phyloP scores from a whole-genome alignment of 23 red algal genomes.

The Cyanidiococcus yangmingshanensis region DNA sequence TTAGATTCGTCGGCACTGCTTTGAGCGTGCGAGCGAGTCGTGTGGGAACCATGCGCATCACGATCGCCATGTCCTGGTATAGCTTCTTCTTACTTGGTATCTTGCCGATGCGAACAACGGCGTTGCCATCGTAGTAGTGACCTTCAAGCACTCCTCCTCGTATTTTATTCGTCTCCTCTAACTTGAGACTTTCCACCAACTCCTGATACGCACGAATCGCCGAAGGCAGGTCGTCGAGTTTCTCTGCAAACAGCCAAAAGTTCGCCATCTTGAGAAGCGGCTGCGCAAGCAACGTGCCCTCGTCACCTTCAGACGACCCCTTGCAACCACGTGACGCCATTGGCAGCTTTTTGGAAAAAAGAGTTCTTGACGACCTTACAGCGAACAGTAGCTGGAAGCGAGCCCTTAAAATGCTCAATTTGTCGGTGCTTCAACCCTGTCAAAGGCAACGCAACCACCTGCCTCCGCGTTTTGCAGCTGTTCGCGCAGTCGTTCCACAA shows the following conservation, averaged over 20 bases:
- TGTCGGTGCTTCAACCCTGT: conserved; percentile 38
- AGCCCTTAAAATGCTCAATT: conserved; percentile 34
- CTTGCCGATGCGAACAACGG: conserved; percentile 39
- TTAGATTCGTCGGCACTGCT: conserved; percentile 59
- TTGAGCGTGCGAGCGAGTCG: conserved; percentile 58
- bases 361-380: conserved; percentile 70
- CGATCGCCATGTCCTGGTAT: conserved; percentile 60
- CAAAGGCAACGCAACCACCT: conserved; percentile 46
- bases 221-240: conserved; percentile 41
- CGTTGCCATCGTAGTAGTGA: conserved; percentile 38
- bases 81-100: conserved; percentile 85
- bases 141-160: conserved; percentile 59
- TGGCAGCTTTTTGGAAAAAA: conserved; percentile 67
- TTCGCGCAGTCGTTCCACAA: neutral
- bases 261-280: conserved; percentile 36
- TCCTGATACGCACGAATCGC: conserved; percentile 41
- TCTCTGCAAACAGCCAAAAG: conserved; percentile 72
- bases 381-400: conserved; percentile 47
- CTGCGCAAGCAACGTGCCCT: neutral
- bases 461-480: neutral
- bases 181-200: conserved; percentile 32
- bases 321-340: conserved; percentile 20
- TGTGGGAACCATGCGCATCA: conserved; percentile 62
- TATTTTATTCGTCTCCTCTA: conserved; percentile 19
- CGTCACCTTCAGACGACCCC: neutral